Base-by-base conservation (phyloP, 2,329 filamentous ascomycete species). In the Aspergillus felis region DNA sequence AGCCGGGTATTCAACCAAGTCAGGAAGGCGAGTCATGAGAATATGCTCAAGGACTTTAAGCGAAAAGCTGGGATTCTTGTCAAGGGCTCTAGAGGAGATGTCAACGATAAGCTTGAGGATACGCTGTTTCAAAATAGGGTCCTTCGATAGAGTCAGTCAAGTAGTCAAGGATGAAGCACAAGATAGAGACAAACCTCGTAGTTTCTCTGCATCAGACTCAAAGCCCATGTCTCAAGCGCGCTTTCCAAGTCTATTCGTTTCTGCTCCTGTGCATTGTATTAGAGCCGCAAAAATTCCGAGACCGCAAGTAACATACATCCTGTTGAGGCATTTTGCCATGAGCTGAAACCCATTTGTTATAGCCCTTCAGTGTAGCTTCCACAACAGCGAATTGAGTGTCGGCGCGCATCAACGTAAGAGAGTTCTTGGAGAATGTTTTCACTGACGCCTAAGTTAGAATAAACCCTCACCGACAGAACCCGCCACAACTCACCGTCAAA, bases 351-450 rank as follows among this genome's bases (percentile, higher is more conserved):
- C 91, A 96, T 70, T 91, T 92, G 63, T 87, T 84, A 64, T 92
- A 96, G 1, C 93, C 94, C 71, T 92, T 96, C 29, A 97, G 78
- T 1, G 91, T 89, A 27, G 92, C 88, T 70, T 97, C 91, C 2
- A 97, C 88, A 25, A 96, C 89, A 0, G 91, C 91, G 65, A 93
- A 93, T 63, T 96, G 89, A 0, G 92, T 89, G 71, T 99, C 94
- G 2, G 95, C 87, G 28, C 86, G 86, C 55, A 99, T 81, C 20
- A 72, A 67, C 24, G 71, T 71, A 44, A 75, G 71, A 7, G 73
- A 77, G 42, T 69, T 72, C 62, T 76, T 79, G 57, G 70, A 70
- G 57, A 76, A 74, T 9, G 64, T 71, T 64, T 69, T 63, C 62
- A 74, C 70, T 77, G 55, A 17, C 24, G 32, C 47, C 24, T 49